These are phyloP conservation scores for Ceratocystis huliohia DNA, from an alignment of 2,329 filamentous ascomycete genomes.

Conservation along the genomic window DNA sequence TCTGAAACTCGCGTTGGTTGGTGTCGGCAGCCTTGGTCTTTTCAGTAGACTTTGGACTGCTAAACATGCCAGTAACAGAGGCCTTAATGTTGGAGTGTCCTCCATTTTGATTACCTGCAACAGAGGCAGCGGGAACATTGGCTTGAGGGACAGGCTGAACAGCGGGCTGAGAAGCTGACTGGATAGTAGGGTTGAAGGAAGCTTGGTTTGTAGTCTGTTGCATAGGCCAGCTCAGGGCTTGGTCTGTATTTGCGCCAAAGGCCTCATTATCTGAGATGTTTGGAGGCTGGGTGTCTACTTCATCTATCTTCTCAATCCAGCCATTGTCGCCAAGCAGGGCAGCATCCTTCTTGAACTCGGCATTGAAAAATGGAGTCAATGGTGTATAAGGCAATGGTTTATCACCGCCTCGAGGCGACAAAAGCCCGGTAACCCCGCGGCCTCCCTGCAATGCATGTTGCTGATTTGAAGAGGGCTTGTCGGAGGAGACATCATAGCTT, in stretches of 20 bases:
- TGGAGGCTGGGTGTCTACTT: background rate
- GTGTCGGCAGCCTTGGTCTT: background rate
- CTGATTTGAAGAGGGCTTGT: background rate
- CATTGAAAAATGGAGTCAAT: constrained; percentile 33
- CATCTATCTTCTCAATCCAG: constrained; percentile 40
- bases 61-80: background rate
- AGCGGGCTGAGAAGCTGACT: background rate
- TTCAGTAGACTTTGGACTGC: background rate
- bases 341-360: constrained; percentile 35
- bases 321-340: constrained; percentile 43
- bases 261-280: background rate
- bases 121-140: background rate
- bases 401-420: background rate
- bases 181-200: background rate
- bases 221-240: background rate
- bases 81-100: background rate
- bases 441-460: background rate
- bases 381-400: constrained; percentile 30
- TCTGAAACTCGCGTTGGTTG: background rate
- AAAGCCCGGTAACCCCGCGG: background rate
- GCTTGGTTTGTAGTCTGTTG: background rate
- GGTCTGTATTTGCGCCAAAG: background rate
- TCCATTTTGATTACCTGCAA: background rate
- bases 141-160: background rate
- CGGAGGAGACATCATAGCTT: background rate